Percentiles rank a stretch among this genome's conserved stretches.
Conservation (phyloP, 2,329 filamentous ascomycete genomes). For the Aspergillus chevalieri region DNA sequence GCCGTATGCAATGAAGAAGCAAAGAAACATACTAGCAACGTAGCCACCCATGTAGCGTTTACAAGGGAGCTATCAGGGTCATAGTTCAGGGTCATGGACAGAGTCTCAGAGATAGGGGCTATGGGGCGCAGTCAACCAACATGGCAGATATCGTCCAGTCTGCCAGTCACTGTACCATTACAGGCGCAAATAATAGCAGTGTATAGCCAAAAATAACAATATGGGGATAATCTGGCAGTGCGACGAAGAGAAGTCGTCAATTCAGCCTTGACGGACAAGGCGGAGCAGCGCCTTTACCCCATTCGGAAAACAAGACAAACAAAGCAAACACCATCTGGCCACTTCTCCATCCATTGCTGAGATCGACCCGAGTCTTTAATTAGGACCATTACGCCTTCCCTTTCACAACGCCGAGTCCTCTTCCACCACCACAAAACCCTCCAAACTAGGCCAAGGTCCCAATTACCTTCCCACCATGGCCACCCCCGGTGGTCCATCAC, state of each 20-base stretch:
- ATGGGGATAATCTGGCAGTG: not conserved
- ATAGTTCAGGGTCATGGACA: conserved; percentile 39
- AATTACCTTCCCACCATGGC: conserved; percentile 24
- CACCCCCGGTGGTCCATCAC: conserved; percentile 52
- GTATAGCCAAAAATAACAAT: not conserved
- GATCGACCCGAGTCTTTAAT: conserved; percentile 1
- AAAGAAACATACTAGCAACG: conserved; percentile 30
- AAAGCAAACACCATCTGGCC: conserved; percentile 4
- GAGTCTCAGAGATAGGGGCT: conserved; percentile 2
- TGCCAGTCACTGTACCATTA: not conserved
- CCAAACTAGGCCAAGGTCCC: not conserved
- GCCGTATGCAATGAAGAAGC: not conserved
- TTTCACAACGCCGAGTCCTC: conserved; percentile 7
- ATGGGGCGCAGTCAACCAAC: not conserved
- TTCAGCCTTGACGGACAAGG: not conserved
- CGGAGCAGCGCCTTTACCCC: conserved; percentile 6
- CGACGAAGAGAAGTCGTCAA: not conserved
- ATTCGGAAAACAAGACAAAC: conserved; percentile 1
- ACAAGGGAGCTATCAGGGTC: conserved; percentile 32
- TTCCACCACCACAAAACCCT: conserved; percentile 5
- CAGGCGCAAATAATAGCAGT: not conserved
- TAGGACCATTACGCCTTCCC: not conserved
- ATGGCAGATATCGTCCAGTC: conserved; percentile 4
- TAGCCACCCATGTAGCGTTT: conserved; percentile 33
- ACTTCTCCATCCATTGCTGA: not conserved